Base-by-base conservation (phyloP, 306 rosid species). In the Coriaria nepalensis region DNA sequence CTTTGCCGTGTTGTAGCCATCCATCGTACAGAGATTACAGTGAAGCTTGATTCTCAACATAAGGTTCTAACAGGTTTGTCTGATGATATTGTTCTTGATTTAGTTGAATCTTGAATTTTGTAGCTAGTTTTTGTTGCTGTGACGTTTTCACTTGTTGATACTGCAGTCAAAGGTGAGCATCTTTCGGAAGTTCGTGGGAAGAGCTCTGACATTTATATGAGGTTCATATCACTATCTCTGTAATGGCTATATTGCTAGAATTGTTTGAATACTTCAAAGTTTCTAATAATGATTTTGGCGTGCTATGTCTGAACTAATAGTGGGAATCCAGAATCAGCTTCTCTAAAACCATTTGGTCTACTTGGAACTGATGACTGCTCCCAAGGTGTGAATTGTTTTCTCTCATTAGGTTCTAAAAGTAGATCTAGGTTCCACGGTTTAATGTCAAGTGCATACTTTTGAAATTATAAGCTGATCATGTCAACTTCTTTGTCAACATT, bases 31-130 rank as follows among this genome's bases (percentile, higher is more conserved):
- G 98, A 85, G 67, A 78, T 92, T 60, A 92, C 96, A 10, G 98
- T 92, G 59, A 92, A 92, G 76, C 86, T 92, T 39, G 96, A 92
- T 79, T 92, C 98, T 57, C 83, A 78, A 78, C 98, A 85, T 55
- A 86, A 75, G 75, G 86, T 92, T 82, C 81, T 85, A 71, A 79
- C 96, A 79, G 98, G 98, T 92, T 53, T 50, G 86, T 66, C 43
- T 13, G 8, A 5, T 8, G 33, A 42, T 13, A 45, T 49, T 53
- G 39, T n/a, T 34, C 47, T 53, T 57, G 35, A 45, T 39, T 50
- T 49, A 7, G 49, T 47, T 13, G 5, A 41, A 47, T 60, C 10
- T 52, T 41, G 5, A 42, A 43, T 34, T 55, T 43, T 56, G 29
- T 20, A 20, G 29, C 29, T 20, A 20, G 2, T 20, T 20, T 20